Conservation (phyloP, 306 rosid genomes). For the Comarum palustre region DNA sequence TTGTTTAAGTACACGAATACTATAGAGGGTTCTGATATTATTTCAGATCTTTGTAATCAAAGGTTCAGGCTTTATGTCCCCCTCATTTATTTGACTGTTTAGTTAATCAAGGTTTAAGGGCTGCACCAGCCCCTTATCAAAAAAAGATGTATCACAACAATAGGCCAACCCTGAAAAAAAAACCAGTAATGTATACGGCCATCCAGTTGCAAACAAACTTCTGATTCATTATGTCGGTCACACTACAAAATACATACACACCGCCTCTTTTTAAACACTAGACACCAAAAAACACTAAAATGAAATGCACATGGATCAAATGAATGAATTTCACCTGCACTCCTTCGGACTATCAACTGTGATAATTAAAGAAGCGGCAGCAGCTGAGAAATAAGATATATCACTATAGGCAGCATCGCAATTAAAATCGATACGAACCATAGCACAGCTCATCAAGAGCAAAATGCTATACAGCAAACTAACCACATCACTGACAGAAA, state of each 20-base stretch:
- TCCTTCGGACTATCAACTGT: constrained; percentile 44
- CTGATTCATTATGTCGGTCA: constrained; percentile 50
- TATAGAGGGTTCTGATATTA: too few relatives aligned
- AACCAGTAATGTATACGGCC: too few relatives aligned
- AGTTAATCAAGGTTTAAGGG: too few relatives aligned
- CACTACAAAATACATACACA: constrained; percentile 55
- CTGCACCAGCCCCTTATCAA: too few relatives aligned
- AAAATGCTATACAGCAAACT: constrained; percentile 44
- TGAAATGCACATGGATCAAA: constrained; percentile 51
- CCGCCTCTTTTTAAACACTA: constrained; percentile 40
- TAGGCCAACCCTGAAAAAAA: too few relatives aligned
- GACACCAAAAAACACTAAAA: constrained; percentile 36
- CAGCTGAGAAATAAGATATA: constrained; percentile 31
- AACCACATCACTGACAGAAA: constrained; percentile 43
- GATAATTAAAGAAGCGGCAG: constrained; percentile 49
- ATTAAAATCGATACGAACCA: constrained; percentile 56
- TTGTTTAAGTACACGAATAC: too few relatives aligned
- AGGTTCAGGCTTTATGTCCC: too few relatives aligned
- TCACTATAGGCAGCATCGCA: constrained; percentile 69
- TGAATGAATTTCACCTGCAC: constrained; percentile 65
- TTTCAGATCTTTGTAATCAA: too few relatives aligned
- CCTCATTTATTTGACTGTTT: too few relatives aligned
- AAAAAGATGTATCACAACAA: too few relatives aligned
- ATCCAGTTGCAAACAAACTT: constrained; percentile 36
- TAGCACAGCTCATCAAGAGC: constrained; percentile 49